Conservation (phyloP, 202 grass and related monocot species). For the Musa balbisiana region DNA sequence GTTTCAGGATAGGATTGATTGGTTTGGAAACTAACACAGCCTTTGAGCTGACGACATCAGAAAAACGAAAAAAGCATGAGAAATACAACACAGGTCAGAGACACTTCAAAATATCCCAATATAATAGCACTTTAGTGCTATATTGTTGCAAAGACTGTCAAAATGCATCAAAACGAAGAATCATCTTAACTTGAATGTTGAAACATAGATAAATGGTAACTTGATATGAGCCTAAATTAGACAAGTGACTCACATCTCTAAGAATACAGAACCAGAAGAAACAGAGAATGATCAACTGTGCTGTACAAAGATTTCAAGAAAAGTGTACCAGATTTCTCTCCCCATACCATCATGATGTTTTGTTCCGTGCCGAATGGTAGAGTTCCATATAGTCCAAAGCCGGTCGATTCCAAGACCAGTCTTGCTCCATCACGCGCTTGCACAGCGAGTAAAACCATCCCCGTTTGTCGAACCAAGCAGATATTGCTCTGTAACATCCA, state of each 20-base stretch:
- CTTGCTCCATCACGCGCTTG: constrained; percentile 93
- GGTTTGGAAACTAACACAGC: too few species aligned
- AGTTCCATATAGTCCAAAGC: constrained; percentile 86
- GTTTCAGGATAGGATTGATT: too few species aligned
- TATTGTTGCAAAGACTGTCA: too few species aligned
- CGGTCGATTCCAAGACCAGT: constrained; percentile 96
- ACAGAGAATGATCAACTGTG: not conserved
- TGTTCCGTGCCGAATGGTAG: constrained; percentile 69
- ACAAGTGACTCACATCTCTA: not conserved
- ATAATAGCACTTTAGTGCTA: too few species aligned
- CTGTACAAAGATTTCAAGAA: not conserved
- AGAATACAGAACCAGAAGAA: not conserved
- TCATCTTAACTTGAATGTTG: not conserved
- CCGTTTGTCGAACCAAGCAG: constrained; percentile 51
- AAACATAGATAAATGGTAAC: not conserved
- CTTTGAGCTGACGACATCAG: too few species aligned
- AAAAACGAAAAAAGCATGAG: too few species aligned
- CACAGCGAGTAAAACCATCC: constrained; percentile 64
- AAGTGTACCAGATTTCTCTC: not conserved
- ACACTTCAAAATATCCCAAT: too few species aligned
- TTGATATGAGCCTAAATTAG: not conserved
- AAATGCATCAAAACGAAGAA: too few species aligned
- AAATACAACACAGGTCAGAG: too few species aligned
- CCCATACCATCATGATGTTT: not conserved
- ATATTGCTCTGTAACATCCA: constrained; percentile 54